Base-by-base conservation (phyloP, 2,329 filamentous ascomycete species). In the Beauveria australis region DNA sequence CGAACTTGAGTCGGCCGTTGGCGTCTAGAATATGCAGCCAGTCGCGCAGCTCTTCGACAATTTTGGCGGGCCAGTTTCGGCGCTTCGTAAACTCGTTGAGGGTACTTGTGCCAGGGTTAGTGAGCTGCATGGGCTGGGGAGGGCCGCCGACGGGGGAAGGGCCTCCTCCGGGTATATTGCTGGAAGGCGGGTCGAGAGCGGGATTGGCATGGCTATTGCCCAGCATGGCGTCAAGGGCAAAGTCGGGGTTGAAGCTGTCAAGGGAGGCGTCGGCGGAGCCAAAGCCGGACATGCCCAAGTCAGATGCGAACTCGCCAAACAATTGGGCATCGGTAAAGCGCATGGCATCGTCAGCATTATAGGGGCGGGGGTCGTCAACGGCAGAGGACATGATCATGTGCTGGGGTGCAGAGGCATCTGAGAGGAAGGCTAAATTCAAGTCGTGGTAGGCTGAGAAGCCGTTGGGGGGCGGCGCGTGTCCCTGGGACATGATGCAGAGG, bases 11-110 rank as follows among this genome's bases (percentile, higher is more conserved):
- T 65, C 89, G 85, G 43, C 92, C 91, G 67, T 94, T 87, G 26
- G 90, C 84, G 52, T 91, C 92, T 56, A 97, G 82, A 62, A 97
- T 92, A 70, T 96, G 87, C 60, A 96, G 76, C 67, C 97, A 85
- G 73, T 97, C 93, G 70, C 88, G 89, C 67, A 97, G 79, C 78
- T 96, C 92, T 73, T 95, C 90, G 26, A 97, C 84, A 14, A 96
- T 88, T 65, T 90, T 88, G 71, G 92, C 89, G 18, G 91, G 89
- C 93, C 93, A 97, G 71, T 94, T 84, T 62, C 81, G 76, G 67
- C 82, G 75, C 72, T 84, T 84, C 49, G 81, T 84, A 63, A 84
- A 84, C 69, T 84, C 81, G 63, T 81, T 83, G 64, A 84, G 67
- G 18, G 78, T 79, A 67, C 72, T 80, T 59, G 72, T 72, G 63